Evolutionary conservation across 352 stramenopile species (phyloP).

Genomic region (Pythium brassicae): DNA sequence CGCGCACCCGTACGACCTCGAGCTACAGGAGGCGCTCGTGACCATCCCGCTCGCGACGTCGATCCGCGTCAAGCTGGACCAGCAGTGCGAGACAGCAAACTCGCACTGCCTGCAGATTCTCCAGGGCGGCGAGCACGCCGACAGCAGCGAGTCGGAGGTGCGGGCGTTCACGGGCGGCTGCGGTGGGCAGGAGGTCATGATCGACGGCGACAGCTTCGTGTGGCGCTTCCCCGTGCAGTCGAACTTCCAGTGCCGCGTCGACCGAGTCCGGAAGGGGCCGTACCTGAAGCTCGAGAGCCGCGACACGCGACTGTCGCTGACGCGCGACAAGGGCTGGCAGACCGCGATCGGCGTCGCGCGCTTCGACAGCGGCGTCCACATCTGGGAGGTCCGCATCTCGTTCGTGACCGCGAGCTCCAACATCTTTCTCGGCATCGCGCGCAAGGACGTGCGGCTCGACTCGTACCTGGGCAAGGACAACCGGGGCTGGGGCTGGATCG

Average conservation of each 20-base stretch:
- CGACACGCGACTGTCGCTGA: constrained; percentile 78
- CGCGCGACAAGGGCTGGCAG: constrained; percentile 88
- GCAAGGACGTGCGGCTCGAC: constrained; percentile 78
- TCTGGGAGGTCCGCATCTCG: constrained; percentile 86
- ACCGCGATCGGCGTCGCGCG: constrained; percentile 83
- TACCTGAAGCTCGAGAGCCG: constrained; percentile 88
- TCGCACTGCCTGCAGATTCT: constrained; percentile 87
- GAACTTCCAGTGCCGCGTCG: constrained; percentile 86
- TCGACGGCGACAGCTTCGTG: constrained; percentile 83
- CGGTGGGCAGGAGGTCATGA: constrained; percentile 82
- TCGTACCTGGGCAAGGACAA: constrained; percentile 92
- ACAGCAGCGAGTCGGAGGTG: constrained; percentile 69
- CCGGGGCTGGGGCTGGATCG: constrained; percentile 89
- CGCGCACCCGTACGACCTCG: constrained; percentile 74
- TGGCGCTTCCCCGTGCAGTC: constrained; percentile 86
- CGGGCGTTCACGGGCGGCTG: constrained; percentile 79
- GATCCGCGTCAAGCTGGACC: constrained; percentile 75
- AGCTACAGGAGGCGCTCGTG: constrained; percentile 75
- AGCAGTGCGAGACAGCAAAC: constrained; percentile 75
- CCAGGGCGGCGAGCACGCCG: constrained; percentile 53
- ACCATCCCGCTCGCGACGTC: constrained; percentile 79
- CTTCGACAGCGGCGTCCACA: constrained; percentile 81
- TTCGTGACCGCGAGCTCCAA: constrained; percentile 88
- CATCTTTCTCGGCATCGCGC: constrained; percentile 86
- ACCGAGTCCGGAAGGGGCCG: constrained; percentile 78